Conservation (phyloP, 2,329 filamentous ascomycete genomes). For the Pezicula radicicola region DNA sequence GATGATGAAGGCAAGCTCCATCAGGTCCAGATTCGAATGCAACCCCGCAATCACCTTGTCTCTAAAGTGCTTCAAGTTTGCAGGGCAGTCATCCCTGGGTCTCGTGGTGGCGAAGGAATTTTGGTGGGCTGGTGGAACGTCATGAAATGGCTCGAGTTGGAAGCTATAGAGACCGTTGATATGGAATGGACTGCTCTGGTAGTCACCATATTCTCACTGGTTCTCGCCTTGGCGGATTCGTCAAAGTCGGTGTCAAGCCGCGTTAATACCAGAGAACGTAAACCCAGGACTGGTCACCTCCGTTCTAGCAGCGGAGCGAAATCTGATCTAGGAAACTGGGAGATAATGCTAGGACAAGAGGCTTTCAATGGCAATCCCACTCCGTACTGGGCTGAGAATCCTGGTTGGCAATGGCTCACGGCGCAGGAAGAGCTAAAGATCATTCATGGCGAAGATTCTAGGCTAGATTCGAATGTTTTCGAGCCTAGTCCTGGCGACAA, state of each 20-base stretch:
- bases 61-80: conserved; percentile 58
- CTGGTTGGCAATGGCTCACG: conserved; percentile 70
- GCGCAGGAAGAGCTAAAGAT: conserved; percentile 44
- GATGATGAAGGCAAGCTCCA: conserved; percentile 62
- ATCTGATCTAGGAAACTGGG: conserved; percentile 38
- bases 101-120: conserved; percentile 55
- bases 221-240: conserved; percentile 52
- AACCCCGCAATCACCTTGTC: conserved; percentile 62
- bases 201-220: conserved; percentile 61
- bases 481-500: conserved; percentile 41
- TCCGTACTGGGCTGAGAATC: conserved; percentile 58
- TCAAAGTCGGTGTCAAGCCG: conserved; percentile 29
- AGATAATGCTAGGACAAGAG: conserved; percentile 43
- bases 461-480: conserved; percentile 11
- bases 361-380: conserved; percentile 23
- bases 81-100: conserved; percentile 59
- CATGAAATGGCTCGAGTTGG: conserved; percentile 62
- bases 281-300: conserved; percentile 36
- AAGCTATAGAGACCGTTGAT: conserved; percentile 44
- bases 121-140: conserved; percentile 72
- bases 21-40: conserved; percentile 64
- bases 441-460: conserved; percentile 20
- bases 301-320: conserved; percentile 46
- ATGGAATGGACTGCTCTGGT: conserved; percentile 69
- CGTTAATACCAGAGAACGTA: conserved; percentile 30